Base-by-base conservation (phyloP, 2,329 filamentous ascomycete genomes). In the Thelonectria blattea region DNA sequence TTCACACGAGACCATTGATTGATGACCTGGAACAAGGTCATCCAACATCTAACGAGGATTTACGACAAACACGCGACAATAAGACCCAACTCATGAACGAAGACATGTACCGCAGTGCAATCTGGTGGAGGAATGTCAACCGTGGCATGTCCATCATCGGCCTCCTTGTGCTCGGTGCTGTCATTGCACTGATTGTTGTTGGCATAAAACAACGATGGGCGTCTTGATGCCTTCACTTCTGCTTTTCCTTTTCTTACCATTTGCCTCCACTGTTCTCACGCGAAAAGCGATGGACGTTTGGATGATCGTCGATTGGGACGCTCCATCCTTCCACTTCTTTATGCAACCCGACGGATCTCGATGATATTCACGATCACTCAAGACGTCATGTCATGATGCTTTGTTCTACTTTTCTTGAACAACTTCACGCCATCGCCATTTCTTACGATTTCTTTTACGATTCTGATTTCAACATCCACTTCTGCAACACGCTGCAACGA, bases 71-170 rank as follows among this genome's bases (percentile, higher is more conserved):
- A 39, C 68, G 75, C 17, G 65, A 74, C 18, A 72, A 72, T 74
- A 76, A 43, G 63, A 75, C 43, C 15, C 71, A 73, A 10, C 68
- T 74, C 12, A 63, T 76, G 32, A 77, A 82, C 58, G 81, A 84
- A 64, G 71, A 76, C 12, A 77, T 79, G 42, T 83, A 80, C 64
- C 79, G 80, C 65, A 85, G 81, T 56, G 83, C 83, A 12, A 76
- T 79, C 49, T 87, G 85, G 85, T 88, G 85, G 85, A 79, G 85
- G 57, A 82, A 79, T 50, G 76, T 87, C 46, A 88, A 88, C 68
- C 80, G 85, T 55, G 78, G 79, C 65, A 87, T 88, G 85, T 81
- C 84, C 24, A 66, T 86, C 47, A 71, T 86, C 22, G 85, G 85
- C 3, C 70, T 86, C 5, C 72, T 87, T 48, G 78, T 87, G 32